Conservation (phyloP, 345 rosid species). For the Viola odorata region DNA sequence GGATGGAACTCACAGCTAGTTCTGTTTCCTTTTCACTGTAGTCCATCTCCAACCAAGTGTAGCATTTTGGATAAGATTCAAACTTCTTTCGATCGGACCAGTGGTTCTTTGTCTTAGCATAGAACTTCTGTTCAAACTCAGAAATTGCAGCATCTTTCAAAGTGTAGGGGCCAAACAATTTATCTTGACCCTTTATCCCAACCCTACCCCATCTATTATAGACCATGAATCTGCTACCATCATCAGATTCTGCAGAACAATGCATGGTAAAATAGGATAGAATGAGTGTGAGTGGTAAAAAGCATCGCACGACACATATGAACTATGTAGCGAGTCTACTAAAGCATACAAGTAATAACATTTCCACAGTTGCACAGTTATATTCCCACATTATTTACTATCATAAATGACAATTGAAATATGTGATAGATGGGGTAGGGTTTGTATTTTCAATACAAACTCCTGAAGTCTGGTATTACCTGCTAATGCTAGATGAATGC, state of each 20-base stretch:
- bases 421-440: no score
- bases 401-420: background rate
- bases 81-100: conserved; percentile 63
- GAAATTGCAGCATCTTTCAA: conserved; percentile 42
- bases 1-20: conserved; percentile 43
- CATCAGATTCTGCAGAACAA: conserved; percentile 66
- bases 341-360: background rate
- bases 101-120: conserved; percentile 55
- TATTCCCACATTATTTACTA: background rate
- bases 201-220: conserved; percentile 90
- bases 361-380: background rate
- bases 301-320: no score
- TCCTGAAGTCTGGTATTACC: no score
- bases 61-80: conserved; percentile 46
- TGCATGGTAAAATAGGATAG: background rate
- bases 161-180: conserved; percentile 60
- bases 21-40: conserved; percentile 46
- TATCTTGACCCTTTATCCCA: conserved; percentile 80
- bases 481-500: no score
- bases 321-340: background rate
- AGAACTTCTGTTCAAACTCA: conserved; percentile 59
- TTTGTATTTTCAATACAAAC: no score
- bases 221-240: conserved; percentile 51
- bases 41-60: conserved; percentile 83
- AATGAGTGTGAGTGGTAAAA: background rate